Percentiles rank a stretch among this genome's conserved stretches.
Conservation (phyloP, 768 basidiomycete species). For the Strobilomyces echinocephalus region DNA sequence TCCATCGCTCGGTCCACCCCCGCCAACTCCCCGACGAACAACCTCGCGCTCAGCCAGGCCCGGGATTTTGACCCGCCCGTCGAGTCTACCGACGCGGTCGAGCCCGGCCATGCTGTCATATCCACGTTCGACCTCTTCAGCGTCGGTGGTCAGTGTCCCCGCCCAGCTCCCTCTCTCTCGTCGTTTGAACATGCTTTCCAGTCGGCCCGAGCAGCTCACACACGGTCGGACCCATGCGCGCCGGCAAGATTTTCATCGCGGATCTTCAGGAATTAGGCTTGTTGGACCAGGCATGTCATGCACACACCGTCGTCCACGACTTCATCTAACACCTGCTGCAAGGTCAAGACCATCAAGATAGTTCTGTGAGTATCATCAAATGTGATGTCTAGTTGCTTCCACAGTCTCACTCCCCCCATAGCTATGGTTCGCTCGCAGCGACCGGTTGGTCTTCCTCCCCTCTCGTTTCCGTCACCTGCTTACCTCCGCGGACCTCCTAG, state of each 20-base stretch:
- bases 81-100: conserved; percentile 15
- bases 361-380: conserved; percentile 52
- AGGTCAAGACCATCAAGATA: conserved; percentile 82
- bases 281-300: conserved; percentile 54
- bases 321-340: neutral
- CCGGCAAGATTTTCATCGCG: conserved; percentile 80
- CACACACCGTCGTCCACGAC: neutral
- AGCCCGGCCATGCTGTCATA: conserved; percentile 83
- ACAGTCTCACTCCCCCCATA: conserved; percentile 24
- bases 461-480: conserved; percentile 3
- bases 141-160: conserved; percentile 64
- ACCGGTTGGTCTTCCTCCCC: conserved; percentile 52
- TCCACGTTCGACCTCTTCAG: conserved; percentile 92
- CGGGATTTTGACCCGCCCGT: conserved; percentile 3
- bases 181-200: conserved; percentile 30
- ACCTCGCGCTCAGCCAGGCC: neutral
- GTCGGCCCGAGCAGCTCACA: conserved; percentile 61
- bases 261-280: conserved; percentile 66
- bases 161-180: neutral
- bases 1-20: conserved; percentile 11
- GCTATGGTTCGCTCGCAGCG: conserved; percentile 90
- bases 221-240: conserved; percentile 85
- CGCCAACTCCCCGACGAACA: conserved; percentile 4
- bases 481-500: conserved; percentile 31
- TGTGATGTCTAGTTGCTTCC: neutral